Conservation (phyloP, 164 flowering plant genomes). For the Tinospora cordifolia region DNA sequence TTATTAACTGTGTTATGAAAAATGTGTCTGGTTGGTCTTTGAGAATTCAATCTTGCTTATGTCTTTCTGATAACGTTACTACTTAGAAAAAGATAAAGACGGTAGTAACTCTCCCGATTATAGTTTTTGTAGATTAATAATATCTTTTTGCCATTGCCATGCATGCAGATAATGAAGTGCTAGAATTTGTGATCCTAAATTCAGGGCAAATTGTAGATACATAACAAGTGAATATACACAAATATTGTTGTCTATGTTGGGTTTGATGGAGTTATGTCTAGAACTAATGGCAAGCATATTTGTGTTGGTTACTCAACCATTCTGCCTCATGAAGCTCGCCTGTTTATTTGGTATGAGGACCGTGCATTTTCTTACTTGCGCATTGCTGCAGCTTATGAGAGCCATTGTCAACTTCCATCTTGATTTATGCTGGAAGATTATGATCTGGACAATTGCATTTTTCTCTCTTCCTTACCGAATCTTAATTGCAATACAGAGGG, state of each 20-base stretch:
- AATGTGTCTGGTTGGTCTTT: no score
- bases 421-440: conserved; percentile 24
- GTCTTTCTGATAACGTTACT: no score
- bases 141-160: conserved; percentile 1
- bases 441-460: conserved; percentile 37
- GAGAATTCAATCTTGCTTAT: no score
- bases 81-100: no score
- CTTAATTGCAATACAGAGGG: conserved; percentile 49
- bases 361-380: conserved; percentile 21
- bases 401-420: conserved; percentile 29
- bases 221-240: background rate
- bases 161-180: conserved; percentile 5
- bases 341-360: conserved; percentile 27
- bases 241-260: conserved; percentile 4
- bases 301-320: conserved; percentile 32
- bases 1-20: no score
- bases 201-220: conserved; percentile 2
- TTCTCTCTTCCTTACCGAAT: conserved; percentile 45
- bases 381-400: conserved; percentile 46
- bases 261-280: conserved; percentile 14
- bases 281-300: conserved; percentile 17
- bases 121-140: background rate
- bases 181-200: background rate
- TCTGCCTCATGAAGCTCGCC: conserved; percentile 27
- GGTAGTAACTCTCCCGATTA: no score